These are phyloP conservation scores for Mesembryanthemum crystallinum DNA, from an alignment of 148 eudicot species.

Conservation along the genomic window DNA sequence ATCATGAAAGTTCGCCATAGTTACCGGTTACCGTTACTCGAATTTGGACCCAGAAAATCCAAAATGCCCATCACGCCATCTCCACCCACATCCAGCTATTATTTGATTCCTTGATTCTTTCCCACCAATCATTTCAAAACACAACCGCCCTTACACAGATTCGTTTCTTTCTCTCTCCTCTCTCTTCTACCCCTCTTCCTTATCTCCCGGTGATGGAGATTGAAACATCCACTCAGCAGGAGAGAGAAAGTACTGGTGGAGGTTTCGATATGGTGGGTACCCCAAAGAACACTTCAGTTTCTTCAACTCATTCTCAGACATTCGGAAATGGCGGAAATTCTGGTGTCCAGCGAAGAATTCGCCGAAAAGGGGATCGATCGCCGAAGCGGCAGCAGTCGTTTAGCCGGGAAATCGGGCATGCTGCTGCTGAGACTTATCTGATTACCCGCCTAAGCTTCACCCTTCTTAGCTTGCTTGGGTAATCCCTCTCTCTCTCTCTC, in stretches of 20 bases:
- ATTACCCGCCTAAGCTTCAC: conserved; percentile 66
- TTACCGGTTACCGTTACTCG: conserved; percentile 6
- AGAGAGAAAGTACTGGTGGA: not conserved
- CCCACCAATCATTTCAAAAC: not conserved
- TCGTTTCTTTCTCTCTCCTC: not conserved
- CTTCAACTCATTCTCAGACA: not conserved
- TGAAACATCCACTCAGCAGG: not conserved
- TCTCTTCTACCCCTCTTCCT: no score
- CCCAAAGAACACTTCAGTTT: not conserved
- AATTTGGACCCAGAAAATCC: not conserved
- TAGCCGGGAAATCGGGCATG: conserved; percentile 61
- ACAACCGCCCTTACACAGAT: not conserved
- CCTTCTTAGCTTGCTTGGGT: conserved; percentile 85
- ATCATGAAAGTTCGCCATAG: not conserved
- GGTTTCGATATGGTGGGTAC: not conserved
- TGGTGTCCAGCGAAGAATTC: conserved; percentile 7
- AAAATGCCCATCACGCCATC: not conserved
- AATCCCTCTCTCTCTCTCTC: no score
- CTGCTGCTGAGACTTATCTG: conserved; percentile 85
- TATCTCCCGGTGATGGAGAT: conserved; percentile 18
- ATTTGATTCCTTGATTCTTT: not conserved
- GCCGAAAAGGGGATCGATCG: not conserved
- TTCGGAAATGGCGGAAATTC: not conserved
- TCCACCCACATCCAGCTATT: not conserved
- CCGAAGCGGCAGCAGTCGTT: conserved; percentile 44